A percentile compares a stretch with the other conserved stretches of the same genome.
These are phyloP conservation scores for Brachypodium distachyon DNA, from an alignment of 202 grass and related monocot genomes.

Conservation along the genomic window DNA sequence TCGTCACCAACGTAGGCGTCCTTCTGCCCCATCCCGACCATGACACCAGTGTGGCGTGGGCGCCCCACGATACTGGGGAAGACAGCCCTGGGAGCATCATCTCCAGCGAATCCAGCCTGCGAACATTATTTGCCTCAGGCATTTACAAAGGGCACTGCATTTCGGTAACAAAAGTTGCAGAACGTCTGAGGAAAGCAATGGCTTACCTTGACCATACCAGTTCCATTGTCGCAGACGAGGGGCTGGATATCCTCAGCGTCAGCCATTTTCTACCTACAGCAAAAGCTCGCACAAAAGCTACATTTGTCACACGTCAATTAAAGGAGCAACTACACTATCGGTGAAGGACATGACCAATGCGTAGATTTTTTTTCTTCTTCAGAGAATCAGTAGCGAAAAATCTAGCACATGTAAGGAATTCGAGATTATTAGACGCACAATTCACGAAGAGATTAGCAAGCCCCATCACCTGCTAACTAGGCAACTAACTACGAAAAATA, in stretches of 20 bases:
- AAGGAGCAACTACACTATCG: neutral
- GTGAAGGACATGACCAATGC: neutral
- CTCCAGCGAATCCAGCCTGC: slow-evolving; percentile 86
- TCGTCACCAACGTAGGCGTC: slow-evolving; percentile 89
- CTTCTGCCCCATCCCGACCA: slow-evolving; percentile 98
- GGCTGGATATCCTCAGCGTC: slow-evolving; percentile 89
- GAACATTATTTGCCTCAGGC: neutral
- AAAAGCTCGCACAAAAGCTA: slow-evolving; percentile 10
- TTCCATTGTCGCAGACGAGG: slow-evolving; percentile 92
- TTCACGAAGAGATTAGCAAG: neutral
- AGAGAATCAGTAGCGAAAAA: neutral
- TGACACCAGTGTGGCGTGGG: slow-evolving; percentile 84
- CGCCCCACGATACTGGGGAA: slow-evolving; percentile 92
- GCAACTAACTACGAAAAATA: neutral
- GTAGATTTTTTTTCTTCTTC: neutral
- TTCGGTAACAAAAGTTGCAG: neutral
- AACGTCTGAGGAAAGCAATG: neutral
- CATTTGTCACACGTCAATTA: slow-evolving; percentile 1
- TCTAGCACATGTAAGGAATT: neutral
- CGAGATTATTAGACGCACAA: neutral
- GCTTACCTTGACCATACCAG: slow-evolving; percentile 96
- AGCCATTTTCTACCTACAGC: slow-evolving; percentile 57
- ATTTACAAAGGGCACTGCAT: neutral
- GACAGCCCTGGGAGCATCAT: slow-evolving; percentile 86
- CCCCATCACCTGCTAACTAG: neutral